Base-by-base conservation (phyloP, 495 filamentous ascomycete species). In the Diplogelasinospora grovesii region DNA sequence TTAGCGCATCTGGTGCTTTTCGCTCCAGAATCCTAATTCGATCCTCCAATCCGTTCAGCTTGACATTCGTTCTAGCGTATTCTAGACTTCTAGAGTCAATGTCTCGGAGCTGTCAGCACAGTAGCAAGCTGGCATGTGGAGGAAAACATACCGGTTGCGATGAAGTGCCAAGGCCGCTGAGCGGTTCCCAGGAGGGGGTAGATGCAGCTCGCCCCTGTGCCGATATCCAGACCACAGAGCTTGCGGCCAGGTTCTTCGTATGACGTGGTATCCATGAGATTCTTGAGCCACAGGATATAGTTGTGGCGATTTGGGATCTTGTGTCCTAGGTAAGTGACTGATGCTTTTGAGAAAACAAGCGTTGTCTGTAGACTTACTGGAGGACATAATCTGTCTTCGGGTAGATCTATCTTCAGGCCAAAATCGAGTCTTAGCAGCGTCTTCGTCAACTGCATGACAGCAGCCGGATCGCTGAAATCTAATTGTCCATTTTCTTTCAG, bases 201-300 rank as follows among this genome's bases (percentile, higher is more conserved):
- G 41, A 98, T 95, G 52, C 78, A 79, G 46, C 85, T 90, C 11
- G 92, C 86, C 22, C 92, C 92, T 3, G 85, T 93, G 36, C 92
- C 92, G 48, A 98, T 82, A 52, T 98, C 92, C 7, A 96, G 70
- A 4, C 92, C 92, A 4, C 75, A 46, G 11, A 88, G 70, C 25
- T 74, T 57, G 42, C 79, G 63, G 1, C 52, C 50, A 2, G 54
- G 50, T 15, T 43, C 48, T 41, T 85, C 75, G 42, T 82, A 81
- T 7, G 57, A 60, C 0, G 83, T 86, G 0, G 81, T 83, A 48
- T 95, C 89, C 22, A 98, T 64, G 0, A 98, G 70, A 16, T 78
- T 78, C 56, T 95, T 85, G 3, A 97, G 67, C 89, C 89, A 97
- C 4, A 88, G 65, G 36, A 97, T 79, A 54, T 98, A 98, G 50